These are phyloP conservation scores for Metschnikowia matae DNA, from an alignment of 805 yeast species.

Conservation along the genomic window DNA sequence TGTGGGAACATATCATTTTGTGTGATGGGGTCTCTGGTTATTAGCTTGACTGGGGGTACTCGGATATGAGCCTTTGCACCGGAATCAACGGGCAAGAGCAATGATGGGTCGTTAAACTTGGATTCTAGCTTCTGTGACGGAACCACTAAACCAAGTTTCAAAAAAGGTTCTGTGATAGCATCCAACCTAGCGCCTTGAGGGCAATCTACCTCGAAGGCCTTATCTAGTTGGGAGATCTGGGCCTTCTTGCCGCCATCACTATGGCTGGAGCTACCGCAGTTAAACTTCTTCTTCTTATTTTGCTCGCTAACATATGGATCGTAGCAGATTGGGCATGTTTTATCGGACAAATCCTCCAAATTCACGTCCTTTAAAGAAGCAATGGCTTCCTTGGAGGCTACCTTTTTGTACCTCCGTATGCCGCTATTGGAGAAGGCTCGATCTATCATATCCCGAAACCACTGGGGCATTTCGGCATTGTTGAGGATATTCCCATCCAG, in stretches of 20 bases:
- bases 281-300: slow-evolving; percentile 12
- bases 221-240: background rate
- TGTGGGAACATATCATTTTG: slow-evolving; percentile 12
- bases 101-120: slow-evolving; percentile 12
- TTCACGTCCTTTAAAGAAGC: slow-evolving; percentile 28
- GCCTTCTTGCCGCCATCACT: background rate
- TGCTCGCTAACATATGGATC: slow-evolving; percentile 25
- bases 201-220: background rate
- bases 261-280: slow-evolving; percentile 6
- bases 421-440: slow-evolving; percentile 33
- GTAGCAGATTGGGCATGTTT: slow-evolving; percentile 40
- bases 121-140: background rate
- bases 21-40: slow-evolving; percentile 7
- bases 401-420: slow-evolving; percentile 20
- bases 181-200: slow-evolving; percentile 4
- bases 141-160: slow-evolving; percentile 4
- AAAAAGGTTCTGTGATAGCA: background rate
- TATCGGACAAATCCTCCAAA: slow-evolving; percentile 13
- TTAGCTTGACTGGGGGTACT: slow-evolving; percentile 10
- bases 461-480: slow-evolving; percentile 16
- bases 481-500: slow-evolving; percentile 14
- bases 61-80: slow-evolving; percentile 9
- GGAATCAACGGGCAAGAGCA: slow-evolving; percentile 14
- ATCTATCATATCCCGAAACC: slow-evolving; percentile 24
- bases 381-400: slow-evolving; percentile 39